Evolutionary conservation across 805 yeast genomes (phyloP).

Genomic region (Starmerella ratchasimensis): DNA sequence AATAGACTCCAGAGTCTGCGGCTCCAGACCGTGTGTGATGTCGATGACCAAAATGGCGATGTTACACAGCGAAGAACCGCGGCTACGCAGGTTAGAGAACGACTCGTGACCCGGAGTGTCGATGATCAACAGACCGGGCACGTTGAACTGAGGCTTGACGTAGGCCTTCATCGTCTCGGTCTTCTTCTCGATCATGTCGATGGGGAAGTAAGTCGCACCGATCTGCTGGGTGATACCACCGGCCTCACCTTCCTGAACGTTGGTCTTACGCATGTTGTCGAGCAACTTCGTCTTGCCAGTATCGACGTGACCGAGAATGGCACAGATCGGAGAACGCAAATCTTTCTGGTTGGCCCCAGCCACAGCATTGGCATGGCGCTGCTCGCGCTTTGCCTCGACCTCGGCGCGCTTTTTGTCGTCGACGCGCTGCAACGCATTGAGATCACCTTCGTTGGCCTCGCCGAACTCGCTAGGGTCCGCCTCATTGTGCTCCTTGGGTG

Average conservation of each 20-base stretch:
- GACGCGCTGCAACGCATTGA: constrained; percentile 14
- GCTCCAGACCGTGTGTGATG: constrained; percentile 98
- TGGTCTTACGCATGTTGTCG: constrained; percentile 95
- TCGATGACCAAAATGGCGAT: constrained; percentile 97
- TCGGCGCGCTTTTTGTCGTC: constrained; percentile 30
- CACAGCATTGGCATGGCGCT: constrained; percentile 27
- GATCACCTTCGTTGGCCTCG: constrained; percentile 22
- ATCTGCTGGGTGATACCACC: constrained; percentile 99
- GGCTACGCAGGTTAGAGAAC: constrained; percentile 88
- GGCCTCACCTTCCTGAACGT: constrained; percentile 99
- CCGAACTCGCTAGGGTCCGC: constrained; percentile 15
- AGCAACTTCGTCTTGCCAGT: constrained; percentile 96
- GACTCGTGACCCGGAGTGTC: constrained; percentile 99
- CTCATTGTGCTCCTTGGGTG: constrained; percentile 21
- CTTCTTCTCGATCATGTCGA: constrained; percentile 80
- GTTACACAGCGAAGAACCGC: constrained; percentile 98
- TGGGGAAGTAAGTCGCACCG: constrained; percentile 99
- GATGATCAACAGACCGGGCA: constrained; percentile 90
- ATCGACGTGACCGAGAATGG: constrained; percentile 98
- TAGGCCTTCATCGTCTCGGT: constrained; percentile 80
- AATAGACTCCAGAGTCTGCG: constrained; percentile 90
- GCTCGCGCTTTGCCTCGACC: constrained; percentile 30
- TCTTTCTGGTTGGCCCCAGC: constrained; percentile 34
- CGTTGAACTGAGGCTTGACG: constrained; percentile 71
- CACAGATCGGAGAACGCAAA: constrained; percentile 96